Evolutionary conservation across 768 basidiomycete species (phyloP), one percentile per base, ranked within the genome.

Genomic region (Termitomyces sp.): DNA sequence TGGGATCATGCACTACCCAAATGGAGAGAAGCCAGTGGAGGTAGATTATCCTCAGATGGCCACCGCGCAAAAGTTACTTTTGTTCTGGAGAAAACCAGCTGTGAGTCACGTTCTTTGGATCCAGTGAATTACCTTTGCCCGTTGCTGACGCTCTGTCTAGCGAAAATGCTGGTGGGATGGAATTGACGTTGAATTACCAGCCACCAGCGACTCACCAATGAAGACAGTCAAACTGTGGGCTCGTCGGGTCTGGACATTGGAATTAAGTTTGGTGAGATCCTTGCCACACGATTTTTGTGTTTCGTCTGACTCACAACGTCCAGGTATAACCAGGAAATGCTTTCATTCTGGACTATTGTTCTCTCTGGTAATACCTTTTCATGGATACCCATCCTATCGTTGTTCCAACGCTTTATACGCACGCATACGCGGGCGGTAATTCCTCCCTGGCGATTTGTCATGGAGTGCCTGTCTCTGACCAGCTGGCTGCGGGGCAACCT

Each of bases 161-260:
- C 81, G 97, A 43, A 98, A 99, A 76, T 98, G 96, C 74, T 99
- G 97, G 97, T 99, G 97, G 97, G 97, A 99, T 65, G 96, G 96
- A 11, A 79, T 94, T 40, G 94, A 96, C 62, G 85, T 96, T 20
- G 91, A 97, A 54, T 68, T 98, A 44, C 84, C 88, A 8, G 77
- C 80, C 4, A 69, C 76, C 1, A 84, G 76, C 4, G 79, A 79
- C 38, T 72, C 82, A 52, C 67, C 79, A 7, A 74, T 79, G 9
- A 76, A 80, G 65, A 74, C 71, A 10, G 82, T 95, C 64, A 98
- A 98, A 73, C 80, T 99, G 47, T 98, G 97, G 96, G 94, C 96
- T 20, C 83, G 97, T 57, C 78, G 97, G 57, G 97, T 99, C 16
- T 99, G 97, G 97, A 99, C 97, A 10, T 78, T 99, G 57, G 97